These are phyloP conservation scores for Saturnispora galanensis DNA, from an alignment of 805 yeast genomes.

Conservation along the genomic window DNA sequence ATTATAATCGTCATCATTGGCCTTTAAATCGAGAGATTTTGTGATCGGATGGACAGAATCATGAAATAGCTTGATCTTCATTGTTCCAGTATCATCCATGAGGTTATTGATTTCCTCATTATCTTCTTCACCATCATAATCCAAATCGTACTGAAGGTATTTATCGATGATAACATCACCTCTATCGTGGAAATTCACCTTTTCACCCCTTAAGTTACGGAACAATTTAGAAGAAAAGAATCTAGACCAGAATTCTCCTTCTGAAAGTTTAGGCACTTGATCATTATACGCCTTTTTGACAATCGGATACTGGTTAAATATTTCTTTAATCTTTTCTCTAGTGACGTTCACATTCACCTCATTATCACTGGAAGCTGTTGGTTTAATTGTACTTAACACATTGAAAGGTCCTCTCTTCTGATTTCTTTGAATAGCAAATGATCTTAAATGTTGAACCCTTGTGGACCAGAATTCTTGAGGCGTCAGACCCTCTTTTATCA, in stretches of 20 bases:
- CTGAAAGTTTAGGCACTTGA: conserved; percentile 78
- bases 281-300: conserved; percentile 85
- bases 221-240: conserved; percentile 87
- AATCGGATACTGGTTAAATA: conserved; percentile 87
- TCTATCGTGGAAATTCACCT: conserved; percentile 60
- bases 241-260: conserved; percentile 93
- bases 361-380: conserved; percentile 87
- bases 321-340: conserved; percentile 78
- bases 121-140: conserved; percentile 33
- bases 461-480: conserved; percentile 84
- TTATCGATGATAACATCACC: conserved; percentile 81
- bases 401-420: conserved; percentile 92
- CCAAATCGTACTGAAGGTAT: conserved; percentile 64
- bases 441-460: conserved; percentile 66
- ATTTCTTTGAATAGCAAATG: conserved; percentile 73
- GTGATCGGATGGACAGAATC: conserved; percentile 40
- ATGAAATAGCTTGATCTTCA: conserved; percentile 28
- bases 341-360: conserved; percentile 90
- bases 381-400: conserved; percentile 86
- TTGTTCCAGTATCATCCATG: conserved; percentile 17
- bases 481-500: conserved; percentile 64
- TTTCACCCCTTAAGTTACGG: conserved; percentile 82
- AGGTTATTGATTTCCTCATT: conserved; percentile 27
- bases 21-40: conserved; percentile 68
- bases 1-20: conserved; percentile 73